phyloP scores from a whole-genome alignment of 306 rosid genomes.

The Vicia sativa region DNA sequence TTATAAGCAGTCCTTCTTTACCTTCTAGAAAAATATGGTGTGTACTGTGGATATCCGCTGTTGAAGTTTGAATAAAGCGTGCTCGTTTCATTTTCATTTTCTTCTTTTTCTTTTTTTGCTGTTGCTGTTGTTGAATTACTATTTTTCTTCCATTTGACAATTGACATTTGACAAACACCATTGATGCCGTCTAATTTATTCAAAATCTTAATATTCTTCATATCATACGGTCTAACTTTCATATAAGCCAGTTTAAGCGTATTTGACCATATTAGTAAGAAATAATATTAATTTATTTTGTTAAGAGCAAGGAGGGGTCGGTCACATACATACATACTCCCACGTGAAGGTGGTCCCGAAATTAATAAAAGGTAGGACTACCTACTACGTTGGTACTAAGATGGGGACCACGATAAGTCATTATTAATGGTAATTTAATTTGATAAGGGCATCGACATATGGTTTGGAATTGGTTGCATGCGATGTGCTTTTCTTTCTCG shows the following conservation, averaged over 20 bases:
- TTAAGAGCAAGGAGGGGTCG: not conserved
- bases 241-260: not conserved
- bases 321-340: too few species aligned
- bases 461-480: not conserved
- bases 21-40: not conserved
- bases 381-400: not conserved
- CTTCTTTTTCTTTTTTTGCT: not conserved
- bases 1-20: not conserved
- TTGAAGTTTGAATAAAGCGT: not conserved
- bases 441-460: constrained; percentile 13
- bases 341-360: not conserved
- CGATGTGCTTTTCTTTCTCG: not conserved
- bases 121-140: too few species aligned
- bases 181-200: not conserved
- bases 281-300: too few species aligned
- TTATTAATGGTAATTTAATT: not conserved
- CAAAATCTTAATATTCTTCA: not conserved
- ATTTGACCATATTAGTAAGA: not conserved
- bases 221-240: not conserved
- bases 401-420: not conserved
- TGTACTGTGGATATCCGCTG: not conserved
- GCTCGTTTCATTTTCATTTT: not conserved
- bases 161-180: not conserved
- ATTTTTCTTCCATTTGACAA: not conserved
- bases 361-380: not conserved